Evolutionary conservation across 208 protist genomes (phyloP).

Genomic region (Porcisia hertigi): DNA sequence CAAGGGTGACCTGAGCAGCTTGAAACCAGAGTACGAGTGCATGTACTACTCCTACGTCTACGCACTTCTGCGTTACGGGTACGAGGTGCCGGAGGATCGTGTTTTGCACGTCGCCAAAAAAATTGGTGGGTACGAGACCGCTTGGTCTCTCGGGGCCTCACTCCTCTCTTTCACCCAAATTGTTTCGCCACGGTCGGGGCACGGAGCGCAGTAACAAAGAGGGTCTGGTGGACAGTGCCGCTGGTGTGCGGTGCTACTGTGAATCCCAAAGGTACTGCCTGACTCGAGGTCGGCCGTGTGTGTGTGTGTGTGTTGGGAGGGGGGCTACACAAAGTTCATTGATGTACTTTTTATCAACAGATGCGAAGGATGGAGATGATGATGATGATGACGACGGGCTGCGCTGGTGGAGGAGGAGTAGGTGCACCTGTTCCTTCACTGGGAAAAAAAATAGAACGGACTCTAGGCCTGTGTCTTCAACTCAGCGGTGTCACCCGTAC

Average conservation of each 20-base stretch:
- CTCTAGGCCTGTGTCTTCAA: too few relatives aligned
- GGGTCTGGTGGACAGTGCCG: not conserved
- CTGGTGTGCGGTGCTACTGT: not conserved
- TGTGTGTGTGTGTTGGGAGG: not conserved
- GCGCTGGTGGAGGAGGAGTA: too few relatives aligned
- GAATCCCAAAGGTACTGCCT: not conserved
- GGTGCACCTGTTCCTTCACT: too few relatives aligned
- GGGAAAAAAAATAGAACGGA: too few relatives aligned
- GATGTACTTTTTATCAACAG: too few relatives aligned
- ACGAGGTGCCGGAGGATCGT: constrained; percentile 52
- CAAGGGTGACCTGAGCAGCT: constrained; percentile 10
- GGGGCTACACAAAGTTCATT: too few relatives aligned
- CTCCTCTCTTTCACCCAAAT: constrained; percentile 35
- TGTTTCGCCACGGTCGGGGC: not conserved
- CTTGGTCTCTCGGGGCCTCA: constrained; percentile 81
- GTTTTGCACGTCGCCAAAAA: constrained; percentile 78
- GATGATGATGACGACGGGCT: too few relatives aligned
- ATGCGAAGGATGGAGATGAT: too few relatives aligned
- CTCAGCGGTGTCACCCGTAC: not conserved
- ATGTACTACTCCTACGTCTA: constrained; percentile 80
- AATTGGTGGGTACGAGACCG: constrained; percentile 76
- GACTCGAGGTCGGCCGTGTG: not conserved
- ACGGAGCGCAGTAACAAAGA: too few relatives aligned
- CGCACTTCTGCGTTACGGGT: constrained; percentile 62
- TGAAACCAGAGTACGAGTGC: constrained; percentile 65